These are phyloP conservation scores for Aspergillaceae sp. DNA, from an alignment of 2,329 filamentous ascomycete genomes.

Conservation along the genomic window DNA sequence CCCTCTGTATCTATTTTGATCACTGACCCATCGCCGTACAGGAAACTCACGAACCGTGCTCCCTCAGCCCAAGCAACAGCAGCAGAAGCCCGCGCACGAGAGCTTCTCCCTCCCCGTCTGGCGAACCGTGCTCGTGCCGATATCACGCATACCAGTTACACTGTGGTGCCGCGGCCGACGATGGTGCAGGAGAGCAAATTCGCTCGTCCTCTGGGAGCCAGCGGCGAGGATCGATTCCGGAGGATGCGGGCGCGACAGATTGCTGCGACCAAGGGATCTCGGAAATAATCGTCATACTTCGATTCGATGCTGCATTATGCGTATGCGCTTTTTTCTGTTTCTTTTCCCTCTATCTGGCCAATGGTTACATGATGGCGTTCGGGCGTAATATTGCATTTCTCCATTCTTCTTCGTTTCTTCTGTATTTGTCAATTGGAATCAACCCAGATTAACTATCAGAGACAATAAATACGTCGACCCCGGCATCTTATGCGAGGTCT, in stretches of 20 bases:
- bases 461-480: too few species aligned
- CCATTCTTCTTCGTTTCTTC: not conserved
- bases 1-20: not conserved
- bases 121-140: constrained; percentile 53
- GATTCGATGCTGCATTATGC: not conserved
- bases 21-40: constrained; percentile 12
- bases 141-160: constrained; percentile 52
- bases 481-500: too few species aligned
- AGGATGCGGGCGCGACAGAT: constrained; percentile 42
- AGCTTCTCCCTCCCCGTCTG: constrained; percentile 44
- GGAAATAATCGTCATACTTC: constrained; percentile 18
- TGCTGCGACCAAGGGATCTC: constrained; percentile 33
- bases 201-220: constrained; percentile 38
- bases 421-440: not conserved
- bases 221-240: constrained; percentile 41
- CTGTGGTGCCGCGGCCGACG: constrained; percentile 54
- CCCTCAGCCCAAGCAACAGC: constrained; percentile 32
- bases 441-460: not conserved
- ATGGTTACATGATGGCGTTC: not conserved
- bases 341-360: not conserved
- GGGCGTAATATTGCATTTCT: not conserved
- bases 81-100: constrained; percentile 44
- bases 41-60: constrained; percentile 29
- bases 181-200: constrained; percentile 38
- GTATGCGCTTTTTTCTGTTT: not conserved